phyloP scores from a whole-genome alignment of 345 rosid species.

The Pelargonium nanum region DNA sequence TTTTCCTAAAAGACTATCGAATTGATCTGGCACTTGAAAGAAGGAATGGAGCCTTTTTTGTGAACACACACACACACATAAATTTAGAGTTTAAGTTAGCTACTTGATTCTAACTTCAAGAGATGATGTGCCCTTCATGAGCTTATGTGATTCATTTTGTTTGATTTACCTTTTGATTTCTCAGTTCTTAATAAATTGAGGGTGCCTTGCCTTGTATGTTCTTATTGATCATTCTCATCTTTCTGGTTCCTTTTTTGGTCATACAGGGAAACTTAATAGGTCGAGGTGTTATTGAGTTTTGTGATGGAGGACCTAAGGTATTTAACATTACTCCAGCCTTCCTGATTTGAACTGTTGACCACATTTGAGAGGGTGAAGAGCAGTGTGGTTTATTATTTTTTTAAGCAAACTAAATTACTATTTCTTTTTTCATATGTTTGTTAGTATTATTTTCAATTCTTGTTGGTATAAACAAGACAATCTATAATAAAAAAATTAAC shows the following conservation, averaged over 20 bases:
- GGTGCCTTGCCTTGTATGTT: neutral
- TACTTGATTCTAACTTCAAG: neutral
- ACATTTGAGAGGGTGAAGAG: neutral
- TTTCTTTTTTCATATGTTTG: neutral
- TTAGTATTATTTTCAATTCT: no score
- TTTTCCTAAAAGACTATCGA: neutral
- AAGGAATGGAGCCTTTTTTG: neutral
- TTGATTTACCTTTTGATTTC: neutral
- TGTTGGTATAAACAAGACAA: neutral
- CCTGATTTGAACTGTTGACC: neutral
- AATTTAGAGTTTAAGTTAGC: neutral
- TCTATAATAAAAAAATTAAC: no score
- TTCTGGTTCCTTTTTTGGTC: neutral
- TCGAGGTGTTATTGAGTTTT: constrained; percentile 75
- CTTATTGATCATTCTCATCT: neutral
- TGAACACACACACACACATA: no score
- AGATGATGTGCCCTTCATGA: neutral
- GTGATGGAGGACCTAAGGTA: constrained; percentile 77
- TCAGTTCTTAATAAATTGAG: neutral
- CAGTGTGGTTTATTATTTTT: neutral
- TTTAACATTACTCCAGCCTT: constrained; percentile 11
- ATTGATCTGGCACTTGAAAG: neutral
- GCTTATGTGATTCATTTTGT: neutral
- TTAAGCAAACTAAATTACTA: neutral
- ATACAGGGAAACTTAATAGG: constrained; percentile 87